Evolutionary conservation across 2,329 filamentous ascomycete species (phyloP), one percentile per base, ranked within the genome.

Genomic region (Pseudogymnoascus sp.): DNA sequence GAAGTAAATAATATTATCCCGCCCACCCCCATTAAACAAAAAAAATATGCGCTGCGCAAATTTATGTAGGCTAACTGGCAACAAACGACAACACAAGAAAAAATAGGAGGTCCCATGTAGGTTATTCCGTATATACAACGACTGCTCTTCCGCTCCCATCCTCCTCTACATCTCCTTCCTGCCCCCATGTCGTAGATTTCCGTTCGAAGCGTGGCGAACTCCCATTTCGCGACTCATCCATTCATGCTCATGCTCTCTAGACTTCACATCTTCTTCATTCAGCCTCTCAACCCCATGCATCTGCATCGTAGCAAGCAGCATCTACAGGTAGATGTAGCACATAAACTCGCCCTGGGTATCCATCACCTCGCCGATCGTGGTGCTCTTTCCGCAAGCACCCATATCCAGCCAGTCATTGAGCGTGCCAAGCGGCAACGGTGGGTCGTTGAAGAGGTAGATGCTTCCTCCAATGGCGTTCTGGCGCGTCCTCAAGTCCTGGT

Each of bases 381-480:
- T n/a, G n/a, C 50, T 56, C 50, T 56, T 56, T 17, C 50, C 50
- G 17, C 2, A 2, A 56, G 10, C 50, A 26, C 50, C 50, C 50
- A 56, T 56, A 13, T 56, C 50, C 26, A 56, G 13, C 50, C 50
- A 21, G 50, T 56, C 50, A 19, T 56, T 56, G 29, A 56, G 26
- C 1, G 50, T 56, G 7, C 50, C 50, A 33, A 56, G 50, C 26
- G 29, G 50, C 50, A 56, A 33, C 26, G 50, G 59, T 23, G 38
- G 35, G 29, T 67, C 68, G 65, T 80, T 75, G 65, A 76, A 71
- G 67, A 78, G 67, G 0, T 78, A 79, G 60, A 78, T 75, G 0
- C 78, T 80, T 5, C 75, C 74, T 72, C 72, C 66, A 38, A 72
- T 66, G 23, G 65, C 67, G 33, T 68, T 65, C 37, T 64, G 59